Conservation (phyloP, 2,329 filamentous ascomycete genomes). For the Fusarium sp. region DNA sequence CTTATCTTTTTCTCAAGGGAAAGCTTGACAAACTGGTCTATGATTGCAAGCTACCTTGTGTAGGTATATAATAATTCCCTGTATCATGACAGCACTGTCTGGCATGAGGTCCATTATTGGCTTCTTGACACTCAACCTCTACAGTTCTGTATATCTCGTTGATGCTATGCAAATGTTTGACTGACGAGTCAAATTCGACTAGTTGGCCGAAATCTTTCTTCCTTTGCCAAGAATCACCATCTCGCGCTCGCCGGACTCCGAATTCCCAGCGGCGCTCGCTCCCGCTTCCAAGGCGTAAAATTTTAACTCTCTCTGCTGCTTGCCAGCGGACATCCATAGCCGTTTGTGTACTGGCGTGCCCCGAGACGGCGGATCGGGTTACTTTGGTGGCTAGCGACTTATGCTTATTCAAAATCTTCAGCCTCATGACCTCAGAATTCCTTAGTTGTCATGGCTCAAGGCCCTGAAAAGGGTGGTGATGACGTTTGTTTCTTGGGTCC, state of each 20-base stretch:
- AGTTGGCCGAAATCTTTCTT: too few relatives aligned
- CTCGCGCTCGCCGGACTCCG: slow-evolving; percentile 33
- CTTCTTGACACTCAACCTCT: not conserved
- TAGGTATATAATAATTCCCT: too few relatives aligned
- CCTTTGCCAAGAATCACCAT: slow-evolving; percentile 17
- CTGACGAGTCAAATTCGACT: not conserved
- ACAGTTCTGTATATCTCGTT: not conserved
- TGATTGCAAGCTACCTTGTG: not conserved
- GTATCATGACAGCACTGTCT: not conserved
- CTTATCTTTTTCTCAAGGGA: not conserved
- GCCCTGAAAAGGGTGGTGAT: slow-evolving; percentile 28
- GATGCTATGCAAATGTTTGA: not conserved
- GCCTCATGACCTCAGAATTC: slow-evolving; percentile 9
- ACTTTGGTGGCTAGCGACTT: slow-evolving; percentile 7
- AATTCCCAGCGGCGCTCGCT: slow-evolving; percentile 20
- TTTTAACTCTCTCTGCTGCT: not conserved
- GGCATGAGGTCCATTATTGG: not conserved
- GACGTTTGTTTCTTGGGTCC: slow-evolving; percentile 25
- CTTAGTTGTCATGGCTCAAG: slow-evolving; percentile 4
- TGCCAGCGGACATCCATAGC: slow-evolving; percentile 8
- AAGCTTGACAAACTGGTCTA: slow-evolving; percentile 3
- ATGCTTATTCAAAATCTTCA: slow-evolving; percentile 6
- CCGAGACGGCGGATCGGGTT: slow-evolving; percentile 10
- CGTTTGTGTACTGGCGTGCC: slow-evolving; percentile 28
- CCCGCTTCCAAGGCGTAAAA: slow-evolving; percentile 3